Evolutionary conservation across 441 rosid species (phyloP).

Genomic region (Viola pubescens): DNA sequence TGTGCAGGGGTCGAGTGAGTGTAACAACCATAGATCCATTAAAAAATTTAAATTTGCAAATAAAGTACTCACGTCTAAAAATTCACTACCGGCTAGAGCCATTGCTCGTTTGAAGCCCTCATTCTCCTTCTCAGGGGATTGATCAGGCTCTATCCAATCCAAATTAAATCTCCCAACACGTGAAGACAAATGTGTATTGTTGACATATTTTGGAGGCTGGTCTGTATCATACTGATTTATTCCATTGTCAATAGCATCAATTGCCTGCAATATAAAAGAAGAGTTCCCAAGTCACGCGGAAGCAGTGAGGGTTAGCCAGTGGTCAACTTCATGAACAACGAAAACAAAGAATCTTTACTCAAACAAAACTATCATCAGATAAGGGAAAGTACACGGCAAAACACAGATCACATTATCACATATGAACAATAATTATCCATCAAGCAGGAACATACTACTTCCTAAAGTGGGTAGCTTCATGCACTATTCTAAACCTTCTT

Average conservation of each 20-base stretch:
- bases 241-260: constrained; percentile 88
- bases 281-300: neutral
- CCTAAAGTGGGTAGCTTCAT: too few species aligned
- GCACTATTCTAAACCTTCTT: too few species aligned
- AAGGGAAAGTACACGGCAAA: too few species aligned
- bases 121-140: constrained; percentile 82
- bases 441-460: too few species aligned
- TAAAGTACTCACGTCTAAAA: constrained; percentile 55
- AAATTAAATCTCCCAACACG: constrained; percentile 82
- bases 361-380: too few species aligned
- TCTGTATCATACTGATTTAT: constrained; percentile 75
- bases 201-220: constrained; percentile 78
- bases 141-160: constrained; percentile 92
- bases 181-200: constrained; percentile 73
- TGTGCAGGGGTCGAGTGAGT: too few species aligned
- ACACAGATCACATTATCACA: too few species aligned
- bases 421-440: too few species aligned
- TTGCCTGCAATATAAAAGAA: constrained; percentile 36
- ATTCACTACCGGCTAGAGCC: constrained; percentile 77
- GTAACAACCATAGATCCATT: neutral
- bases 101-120: constrained; percentile 74
- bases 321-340: neutral
- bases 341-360: neutral
- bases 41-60: constrained; percentile 2
- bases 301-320: neutral